Base-by-base conservation (phyloP, 1,284 basidiomycete species). In the Tilletia walkeri region DNA sequence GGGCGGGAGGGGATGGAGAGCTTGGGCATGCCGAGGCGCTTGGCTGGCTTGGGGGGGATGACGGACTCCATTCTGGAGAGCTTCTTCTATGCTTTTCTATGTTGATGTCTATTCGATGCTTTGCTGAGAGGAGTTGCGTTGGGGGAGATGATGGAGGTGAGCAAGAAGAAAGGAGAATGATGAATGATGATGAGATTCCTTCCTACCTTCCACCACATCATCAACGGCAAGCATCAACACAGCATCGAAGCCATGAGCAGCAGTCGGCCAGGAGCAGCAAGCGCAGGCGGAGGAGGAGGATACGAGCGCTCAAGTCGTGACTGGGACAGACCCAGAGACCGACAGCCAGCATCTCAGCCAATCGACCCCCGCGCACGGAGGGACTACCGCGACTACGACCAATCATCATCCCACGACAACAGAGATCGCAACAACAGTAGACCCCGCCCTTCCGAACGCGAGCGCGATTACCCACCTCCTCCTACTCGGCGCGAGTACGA, bases 21-120 rank as follows among this genome's bases (percentile, higher is more conserved):
- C 68, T 82, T 82, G n/a, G 81, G 81, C 76, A 79, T 75, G n/a
- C 78, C 80, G 36, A 72, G 72, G 71, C 76, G 73, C 68, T 74
- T 73, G 14, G 76, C 76, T 65, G 77, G 72, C 69, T 77, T 79
- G 24, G 81, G 81, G 1, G 81, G 81, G 49, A 83, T 82, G 39
- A 82, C 68, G 24, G 79, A 82, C 30, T 20, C 45, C n/a, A 30
- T 71, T 16, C 14, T 67, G n/a, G 34, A 47, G 12, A 24, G 20
- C 24, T n/a, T 53, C 1, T n/a, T 7, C 30, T 24, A 9, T 20
- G 7, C 16, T 53, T 18, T 12, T 24, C 50, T 45, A 45, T 9
- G 41, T 14, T 45, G 41, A 45, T 16, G 24, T 30, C 24, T 30
- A 30, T 30, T 30, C 24, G 24, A 1, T 30, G 24, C 24, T 30